phyloP scores from a whole-genome alignment of 1,284 basidiomycete species.

The Rhodotorula sp. region DNA sequence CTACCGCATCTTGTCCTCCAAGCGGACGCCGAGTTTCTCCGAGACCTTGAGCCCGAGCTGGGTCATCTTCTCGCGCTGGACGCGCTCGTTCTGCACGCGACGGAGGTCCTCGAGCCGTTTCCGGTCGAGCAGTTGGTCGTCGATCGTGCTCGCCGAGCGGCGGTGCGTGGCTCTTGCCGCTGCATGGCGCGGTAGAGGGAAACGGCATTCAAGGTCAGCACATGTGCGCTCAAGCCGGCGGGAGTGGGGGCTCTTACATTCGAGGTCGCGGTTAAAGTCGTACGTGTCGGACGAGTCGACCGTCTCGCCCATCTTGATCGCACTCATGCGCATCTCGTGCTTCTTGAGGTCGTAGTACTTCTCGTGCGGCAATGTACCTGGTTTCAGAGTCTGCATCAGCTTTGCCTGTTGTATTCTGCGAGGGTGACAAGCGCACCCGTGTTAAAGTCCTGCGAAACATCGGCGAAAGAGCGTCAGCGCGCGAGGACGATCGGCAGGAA shows the following conservation, averaged over 20 bases:
- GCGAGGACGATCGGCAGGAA: background rate
- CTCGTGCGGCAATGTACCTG: slow-evolving; percentile 65
- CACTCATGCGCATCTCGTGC: slow-evolving; percentile 75
- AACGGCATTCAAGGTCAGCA: no score
- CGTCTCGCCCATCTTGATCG: slow-evolving; percentile 73
- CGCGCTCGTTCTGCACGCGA: slow-evolving; percentile 73
- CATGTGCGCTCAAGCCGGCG: background rate
- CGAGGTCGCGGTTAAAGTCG: slow-evolving; percentile 75
- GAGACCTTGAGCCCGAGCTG: slow-evolving; percentile 67
- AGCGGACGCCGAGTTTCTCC: slow-evolving; percentile 16
- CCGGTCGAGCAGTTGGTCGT: slow-evolving; percentile 69
- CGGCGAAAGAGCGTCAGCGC: background rate
- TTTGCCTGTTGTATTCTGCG: no score
- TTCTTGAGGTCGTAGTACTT: slow-evolving; percentile 85
- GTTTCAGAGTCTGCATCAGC: background rate
- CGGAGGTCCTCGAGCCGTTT: slow-evolving; percentile 76
- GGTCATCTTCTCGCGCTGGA: slow-evolving; percentile 79
- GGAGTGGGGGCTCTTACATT: slow-evolving; percentile 46
- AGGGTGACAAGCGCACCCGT: slow-evolving; percentile 54
- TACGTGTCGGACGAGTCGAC: slow-evolving; percentile 63
- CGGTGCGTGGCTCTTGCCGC: slow-evolving; percentile 55
- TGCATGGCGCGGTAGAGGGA: background rate
- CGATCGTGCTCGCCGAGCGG: slow-evolving; percentile 58
- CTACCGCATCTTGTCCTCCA: slow-evolving; percentile 16
- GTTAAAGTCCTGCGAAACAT: slow-evolving; percentile 63